A percentile compares a stretch with the other conserved stretches of the same genome.
phyloP scores from a whole-genome alignment of 176 grass and related monocot species.

The Carex kokanica region DNA sequence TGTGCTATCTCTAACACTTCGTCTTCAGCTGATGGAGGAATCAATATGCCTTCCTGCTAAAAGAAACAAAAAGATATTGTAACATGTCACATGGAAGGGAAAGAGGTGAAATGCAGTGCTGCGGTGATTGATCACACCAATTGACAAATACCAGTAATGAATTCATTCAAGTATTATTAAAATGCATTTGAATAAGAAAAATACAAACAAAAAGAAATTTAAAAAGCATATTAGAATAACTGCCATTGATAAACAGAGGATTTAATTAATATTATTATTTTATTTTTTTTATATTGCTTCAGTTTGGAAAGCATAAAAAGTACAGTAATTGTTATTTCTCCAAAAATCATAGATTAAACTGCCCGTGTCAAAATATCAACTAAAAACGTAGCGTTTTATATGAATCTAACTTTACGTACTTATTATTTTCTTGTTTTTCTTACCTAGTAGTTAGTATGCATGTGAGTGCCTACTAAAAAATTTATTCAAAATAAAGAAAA shows the following conservation, averaged over 20 bases:
- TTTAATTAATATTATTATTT: background rate
- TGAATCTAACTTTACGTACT: background rate
- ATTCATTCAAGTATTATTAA: background rate
- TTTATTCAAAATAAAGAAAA: background rate
- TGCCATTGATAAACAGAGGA: background rate
- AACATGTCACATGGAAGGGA: background rate
- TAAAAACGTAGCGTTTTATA: background rate
- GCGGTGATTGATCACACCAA: no score
- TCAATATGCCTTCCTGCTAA: background rate
- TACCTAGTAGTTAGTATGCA: background rate
- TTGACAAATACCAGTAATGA: no score
- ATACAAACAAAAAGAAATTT: background rate
- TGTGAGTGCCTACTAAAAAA: background rate
- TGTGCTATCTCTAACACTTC: no score
- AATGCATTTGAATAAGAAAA: background rate
- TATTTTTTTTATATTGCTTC: background rate
- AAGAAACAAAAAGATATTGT: slow-evolving; percentile 6
- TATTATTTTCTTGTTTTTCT: background rate
- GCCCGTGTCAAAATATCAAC: background rate
- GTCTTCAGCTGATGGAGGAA: background rate
- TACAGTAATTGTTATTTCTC: background rate
- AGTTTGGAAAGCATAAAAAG: background rate
- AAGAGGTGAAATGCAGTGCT: background rate
- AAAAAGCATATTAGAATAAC: background rate
- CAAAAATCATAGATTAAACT: background rate